These are phyloP conservation scores for Epichloe elymi DNA, from an alignment of 2,329 filamentous ascomycete species.

Conservation along the genomic window DNA sequence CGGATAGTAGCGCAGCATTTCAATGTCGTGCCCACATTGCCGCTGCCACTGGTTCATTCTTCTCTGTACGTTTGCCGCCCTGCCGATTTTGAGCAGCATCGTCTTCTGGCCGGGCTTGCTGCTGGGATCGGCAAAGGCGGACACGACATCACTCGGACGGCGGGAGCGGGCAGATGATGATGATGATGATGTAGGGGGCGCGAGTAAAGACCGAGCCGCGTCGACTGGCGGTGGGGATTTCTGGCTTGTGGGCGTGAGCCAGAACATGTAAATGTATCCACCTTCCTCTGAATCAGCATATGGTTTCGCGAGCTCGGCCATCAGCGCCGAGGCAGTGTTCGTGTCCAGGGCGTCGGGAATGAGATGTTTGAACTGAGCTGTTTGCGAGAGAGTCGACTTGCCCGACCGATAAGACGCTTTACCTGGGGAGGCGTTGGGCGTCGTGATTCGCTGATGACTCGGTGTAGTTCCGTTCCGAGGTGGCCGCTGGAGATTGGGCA, in stretches of 20 bases:
- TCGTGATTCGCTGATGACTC: slow-evolving; percentile 1
- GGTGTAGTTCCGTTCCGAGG: background rate
- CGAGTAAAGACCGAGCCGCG: slow-evolving; percentile 44
- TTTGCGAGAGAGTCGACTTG: slow-evolving; percentile 20
- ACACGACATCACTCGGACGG: slow-evolving; percentile 41
- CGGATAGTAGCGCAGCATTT: slow-evolving; percentile 83
- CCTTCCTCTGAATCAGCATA: slow-evolving; percentile 54
- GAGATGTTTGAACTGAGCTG: slow-evolving; percentile 28
- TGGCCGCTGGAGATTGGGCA: slow-evolving; percentile 7
- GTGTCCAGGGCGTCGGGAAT: slow-evolving; percentile 58
- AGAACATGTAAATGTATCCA: slow-evolving; percentile 98
- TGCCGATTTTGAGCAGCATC: slow-evolving; percentile 54
- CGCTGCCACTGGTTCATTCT: slow-evolving; percentile 86
- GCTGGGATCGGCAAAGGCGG: slow-evolving; percentile 30
- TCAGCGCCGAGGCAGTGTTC: slow-evolving; percentile 54
- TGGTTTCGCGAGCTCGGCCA: slow-evolving; percentile 66
- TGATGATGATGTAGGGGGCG: slow-evolving; percentile 31
- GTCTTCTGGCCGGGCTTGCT: slow-evolving; percentile 34
- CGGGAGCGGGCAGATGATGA: slow-evolving; percentile 22
- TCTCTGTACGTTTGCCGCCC: slow-evolving; percentile 72
- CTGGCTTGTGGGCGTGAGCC: slow-evolving; percentile 59
- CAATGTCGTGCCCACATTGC: slow-evolving; percentile 82
- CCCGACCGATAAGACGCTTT: slow-evolving; percentile 18
- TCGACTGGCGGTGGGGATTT: slow-evolving; percentile 41
- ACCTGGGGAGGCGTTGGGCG: slow-evolving; percentile 13